Evolutionary conservation across 2,329 filamentous ascomycete genomes (phyloP).

Genomic region (Falciphora oryzae): DNA sequence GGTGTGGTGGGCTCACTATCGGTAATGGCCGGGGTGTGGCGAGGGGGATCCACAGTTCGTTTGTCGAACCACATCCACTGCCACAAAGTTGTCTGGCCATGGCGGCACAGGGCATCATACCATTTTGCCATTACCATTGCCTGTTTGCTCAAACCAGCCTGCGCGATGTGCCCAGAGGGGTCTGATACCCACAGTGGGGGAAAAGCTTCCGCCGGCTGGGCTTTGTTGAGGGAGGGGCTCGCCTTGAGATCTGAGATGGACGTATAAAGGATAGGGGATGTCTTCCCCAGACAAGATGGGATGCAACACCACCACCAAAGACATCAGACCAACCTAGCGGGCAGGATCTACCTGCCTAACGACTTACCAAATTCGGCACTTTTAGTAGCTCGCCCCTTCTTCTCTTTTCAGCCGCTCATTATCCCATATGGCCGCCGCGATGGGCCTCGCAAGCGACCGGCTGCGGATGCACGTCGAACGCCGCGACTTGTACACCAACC

Average conservation of each 20-base stretch:
- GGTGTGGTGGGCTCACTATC: not conserved
- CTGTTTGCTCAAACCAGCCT: not conserved
- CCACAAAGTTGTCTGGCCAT: not conserved
- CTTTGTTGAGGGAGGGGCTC: not conserved
- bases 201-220: not conserved
- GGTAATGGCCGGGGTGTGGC: too few relatives aligned
- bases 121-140: not conserved
- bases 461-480: constrained; percentile 56
- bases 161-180: not conserved
- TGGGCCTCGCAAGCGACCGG: constrained; percentile 11
- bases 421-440: not conserved
- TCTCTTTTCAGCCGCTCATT: not conserved
- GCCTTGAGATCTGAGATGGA: not conserved
- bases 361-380: too few relatives aligned
- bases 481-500: constrained; percentile 63
- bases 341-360: too few relatives aligned
- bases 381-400: not conserved
- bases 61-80: not conserved
- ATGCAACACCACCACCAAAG: not conserved
- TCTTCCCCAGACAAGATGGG: not conserved
- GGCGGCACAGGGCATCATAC: not conserved
- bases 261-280: not conserved
- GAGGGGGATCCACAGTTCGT: not conserved
- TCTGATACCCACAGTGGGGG: not conserved
- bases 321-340: not conserved